Evolutionary conservation across 495 filamentous ascomycete species (phyloP).

Genomic region (Bryoglossum gracile): DNA sequence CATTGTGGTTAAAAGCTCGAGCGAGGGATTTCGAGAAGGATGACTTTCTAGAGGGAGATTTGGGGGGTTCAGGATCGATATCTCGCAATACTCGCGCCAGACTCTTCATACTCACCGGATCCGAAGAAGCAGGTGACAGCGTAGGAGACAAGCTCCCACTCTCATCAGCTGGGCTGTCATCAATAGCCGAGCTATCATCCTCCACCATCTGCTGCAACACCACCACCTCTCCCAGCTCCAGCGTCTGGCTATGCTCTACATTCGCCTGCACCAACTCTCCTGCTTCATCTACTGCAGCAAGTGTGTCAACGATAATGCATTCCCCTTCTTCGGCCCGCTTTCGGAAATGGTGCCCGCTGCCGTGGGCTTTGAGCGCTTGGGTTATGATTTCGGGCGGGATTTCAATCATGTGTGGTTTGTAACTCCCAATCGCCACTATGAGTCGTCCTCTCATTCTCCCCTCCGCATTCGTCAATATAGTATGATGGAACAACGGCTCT

Average conservation of each 20-base stretch:
- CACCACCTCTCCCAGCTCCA: conserved; percentile 80
- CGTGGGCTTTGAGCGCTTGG: conserved; percentile 52
- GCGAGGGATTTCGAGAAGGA: too few relatives aligned
- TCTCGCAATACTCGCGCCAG: conserved; percentile 16
- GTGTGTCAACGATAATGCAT: conserved; percentile 76
- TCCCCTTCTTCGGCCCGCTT: conserved; percentile 66
- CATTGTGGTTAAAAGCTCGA: too few relatives aligned
- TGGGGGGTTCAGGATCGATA: not conserved
- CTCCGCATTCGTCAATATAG: conserved; percentile 55
- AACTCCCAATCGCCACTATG: conserved; percentile 75
- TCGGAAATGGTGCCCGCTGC: conserved; percentile 54
- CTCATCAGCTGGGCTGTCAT: conserved; percentile 1
- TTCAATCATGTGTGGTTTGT: conserved; percentile 80
- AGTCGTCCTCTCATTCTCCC: conserved; percentile 69
- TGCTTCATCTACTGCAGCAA: conserved; percentile 73
- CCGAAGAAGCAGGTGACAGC: not conserved
- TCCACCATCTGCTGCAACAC: conserved; percentile 52
- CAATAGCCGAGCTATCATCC: not conserved
- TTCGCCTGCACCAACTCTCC: conserved; percentile 83
- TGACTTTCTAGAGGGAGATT: conserved; percentile 12
- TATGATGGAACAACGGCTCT: conserved; percentile 41
- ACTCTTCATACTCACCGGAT: not conserved
- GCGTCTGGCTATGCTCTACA: conserved; percentile 60
- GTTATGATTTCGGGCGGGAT: conserved; percentile 66
- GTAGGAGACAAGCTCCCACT: conserved; percentile 5